These are phyloP conservation scores for Knufia fluminis DNA, from an alignment of 2,329 filamentous ascomycete genomes.

Conservation along the genomic window DNA sequence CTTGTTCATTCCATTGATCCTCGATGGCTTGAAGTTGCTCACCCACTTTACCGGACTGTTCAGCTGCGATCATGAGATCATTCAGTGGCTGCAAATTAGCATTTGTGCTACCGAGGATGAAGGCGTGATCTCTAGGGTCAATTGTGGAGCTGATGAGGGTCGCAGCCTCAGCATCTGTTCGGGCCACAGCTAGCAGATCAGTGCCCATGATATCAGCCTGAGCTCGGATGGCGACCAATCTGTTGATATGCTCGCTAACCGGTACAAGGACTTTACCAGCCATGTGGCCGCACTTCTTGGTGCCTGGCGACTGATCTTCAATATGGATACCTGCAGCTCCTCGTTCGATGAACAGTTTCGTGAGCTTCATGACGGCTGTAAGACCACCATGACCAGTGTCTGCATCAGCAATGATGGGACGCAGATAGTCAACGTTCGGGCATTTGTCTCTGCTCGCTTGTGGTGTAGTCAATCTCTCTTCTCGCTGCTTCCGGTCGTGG, in stretches of 20 bases:
- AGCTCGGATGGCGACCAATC: slow-evolving; percentile 88
- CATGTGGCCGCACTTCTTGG: slow-evolving; percentile 99
- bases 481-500: slow-evolving; percentile 97
- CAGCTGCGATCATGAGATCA: slow-evolving; percentile 83
- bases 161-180: slow-evolving; percentile 94
- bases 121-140: slow-evolving; percentile 87
- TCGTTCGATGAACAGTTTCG: slow-evolving; percentile 93
- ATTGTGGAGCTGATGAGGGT: slow-evolving; percentile 96
- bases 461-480: slow-evolving; percentile 75
- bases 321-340: slow-evolving; percentile 97
- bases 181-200: slow-evolving; percentile 81
- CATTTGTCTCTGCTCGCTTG: slow-evolving; percentile 63
- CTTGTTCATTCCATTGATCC: slow-evolving; percentile 73
- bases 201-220: slow-evolving; percentile 98
- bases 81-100: slow-evolving; percentile 71
- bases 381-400: slow-evolving; percentile 95
- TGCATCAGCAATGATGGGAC: slow-evolving; percentile 91
- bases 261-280: slow-evolving; percentile 96
- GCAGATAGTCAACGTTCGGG: slow-evolving; percentile 81
- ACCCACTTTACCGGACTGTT: slow-evolving; percentile 71
- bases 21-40: slow-evolving; percentile 80
- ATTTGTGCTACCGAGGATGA: slow-evolving; percentile 86
- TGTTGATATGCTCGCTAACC: slow-evolving; percentile 96
- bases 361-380: slow-evolving; percentile 99
- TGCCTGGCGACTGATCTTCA: slow-evolving; percentile 94